Conservation (phyloP, 1,139 yeast genomes). For the Petasospora rhodanensis region DNA sequence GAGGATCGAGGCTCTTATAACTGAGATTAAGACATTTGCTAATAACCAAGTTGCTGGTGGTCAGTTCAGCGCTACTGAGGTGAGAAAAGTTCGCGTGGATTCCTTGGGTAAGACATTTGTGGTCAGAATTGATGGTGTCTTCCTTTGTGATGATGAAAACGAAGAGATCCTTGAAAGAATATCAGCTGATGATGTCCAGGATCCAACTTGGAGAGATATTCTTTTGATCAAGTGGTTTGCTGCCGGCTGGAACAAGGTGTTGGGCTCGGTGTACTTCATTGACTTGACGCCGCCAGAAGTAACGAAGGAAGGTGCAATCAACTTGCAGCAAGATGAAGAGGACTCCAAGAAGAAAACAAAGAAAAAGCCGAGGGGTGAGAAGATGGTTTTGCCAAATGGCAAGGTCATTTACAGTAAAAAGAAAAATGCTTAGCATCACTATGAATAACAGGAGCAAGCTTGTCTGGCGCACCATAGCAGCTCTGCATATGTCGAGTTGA, state of each 20-base stretch:
- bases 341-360: conserved; percentile 19
- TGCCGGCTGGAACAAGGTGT: conserved; percentile 38
- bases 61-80: conserved; percentile 26
- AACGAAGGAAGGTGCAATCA: too few relatives aligned
- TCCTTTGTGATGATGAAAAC: conserved; percentile 48
- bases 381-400: conserved; percentile 54
- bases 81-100: conserved; percentile 33
- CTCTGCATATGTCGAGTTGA: too few relatives aligned
- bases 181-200: conserved; percentile 26
- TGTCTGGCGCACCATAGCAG: too few relatives aligned
- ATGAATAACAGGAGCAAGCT: too few relatives aligned
- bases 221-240: conserved; percentile 46
- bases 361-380: conserved; percentile 37
- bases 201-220: conserved; percentile 53
- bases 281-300: conserved; percentile 10
- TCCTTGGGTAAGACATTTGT: conserved; percentile 54
- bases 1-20: conserved; percentile 49
- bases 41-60: conserved; percentile 17
- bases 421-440: too few relatives aligned
- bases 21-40: conserved; percentile 38
- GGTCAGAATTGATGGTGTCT: conserved; percentile 72
- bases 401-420: conserved; percentile 42
- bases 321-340: conserved; percentile 2
- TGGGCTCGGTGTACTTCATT: conserved; percentile 33
- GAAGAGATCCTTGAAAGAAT: conserved; percentile 27